Evolutionary conservation across 768 basidiomycete genomes (phyloP).

Genomic region (Mycena galericulata): DNA sequence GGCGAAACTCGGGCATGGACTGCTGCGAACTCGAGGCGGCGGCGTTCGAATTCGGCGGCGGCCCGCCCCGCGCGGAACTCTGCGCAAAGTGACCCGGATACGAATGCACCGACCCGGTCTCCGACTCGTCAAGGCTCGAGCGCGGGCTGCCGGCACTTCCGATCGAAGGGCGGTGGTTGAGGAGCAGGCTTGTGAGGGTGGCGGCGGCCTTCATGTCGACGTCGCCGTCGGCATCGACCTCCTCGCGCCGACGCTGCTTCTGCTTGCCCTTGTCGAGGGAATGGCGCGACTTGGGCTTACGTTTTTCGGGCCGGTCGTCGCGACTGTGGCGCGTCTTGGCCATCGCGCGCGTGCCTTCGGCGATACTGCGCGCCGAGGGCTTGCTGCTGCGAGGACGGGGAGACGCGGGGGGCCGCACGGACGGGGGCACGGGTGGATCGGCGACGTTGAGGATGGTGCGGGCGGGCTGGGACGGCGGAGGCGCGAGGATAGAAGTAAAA

Average conservation of each 20-base stretch:
- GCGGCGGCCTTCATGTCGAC: slow-evolving; percentile 88
- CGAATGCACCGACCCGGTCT: slow-evolving; percentile 70
- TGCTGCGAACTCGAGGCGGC: slow-evolving; percentile 44
- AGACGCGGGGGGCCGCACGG: slow-evolving; percentile 58
- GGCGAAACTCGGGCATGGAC: slow-evolving; percentile 52
- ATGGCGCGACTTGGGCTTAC: slow-evolving; percentile 51
- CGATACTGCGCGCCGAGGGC: slow-evolving; percentile 56
- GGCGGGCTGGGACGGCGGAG: slow-evolving; percentile 80
- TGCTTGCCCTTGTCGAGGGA: slow-evolving; percentile 63
- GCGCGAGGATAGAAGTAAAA: slow-evolving; percentile 80
- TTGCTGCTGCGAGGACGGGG: slow-evolving; percentile 58
- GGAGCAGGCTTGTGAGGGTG: slow-evolving; percentile 78
- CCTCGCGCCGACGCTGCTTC: slow-evolving; percentile 46
- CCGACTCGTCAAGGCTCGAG: slow-evolving; percentile 78
- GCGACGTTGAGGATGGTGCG: slow-evolving; percentile 82
- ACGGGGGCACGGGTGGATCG: slow-evolving; percentile 74
- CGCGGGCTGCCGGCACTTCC: slow-evolving; percentile 76
- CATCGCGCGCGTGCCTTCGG: slow-evolving; percentile 61
- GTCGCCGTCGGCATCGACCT: slow-evolving; percentile 63
- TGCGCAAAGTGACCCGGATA: slow-evolving; percentile 71
- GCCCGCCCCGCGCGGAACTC: slow-evolving; percentile 67
- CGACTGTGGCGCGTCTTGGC: slow-evolving; percentile 47
- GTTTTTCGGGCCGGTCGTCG: slow-evolving; percentile 52
- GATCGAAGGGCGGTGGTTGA: slow-evolving; percentile 73
- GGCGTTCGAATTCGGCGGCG: no score